Evolutionary conservation across 2,329 filamentous ascomycete genomes (phyloP), one percentile per base, ranked within the genome.

Genomic region (Fusarium clavum): DNA sequence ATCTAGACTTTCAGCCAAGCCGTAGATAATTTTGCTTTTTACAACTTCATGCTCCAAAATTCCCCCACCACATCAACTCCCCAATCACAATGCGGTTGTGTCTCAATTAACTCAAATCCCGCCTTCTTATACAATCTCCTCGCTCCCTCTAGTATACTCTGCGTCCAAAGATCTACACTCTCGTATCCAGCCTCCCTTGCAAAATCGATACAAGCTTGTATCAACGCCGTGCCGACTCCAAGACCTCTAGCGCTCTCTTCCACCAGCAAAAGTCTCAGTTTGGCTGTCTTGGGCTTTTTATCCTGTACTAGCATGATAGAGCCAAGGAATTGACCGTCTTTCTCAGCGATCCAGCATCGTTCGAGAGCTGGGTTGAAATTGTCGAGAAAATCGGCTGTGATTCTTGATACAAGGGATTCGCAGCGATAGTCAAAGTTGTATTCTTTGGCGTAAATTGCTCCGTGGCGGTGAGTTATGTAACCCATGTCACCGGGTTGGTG

Each of bases 341-440:
- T 64, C 6, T 64, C 61, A 3, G 58, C 58, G 1, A 64, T 32
- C 61, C 58, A 64, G 16, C 61, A 64, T 5, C 34, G 48, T 14
- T 64, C 61, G 0, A 43, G 3, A 6, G 11, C 14, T 14, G 58
- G 48, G 0, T 57, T 43, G 2, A 38, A 40, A 4, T 64, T 64
- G 25, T 64, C 49, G 6, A 64, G 29, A 6, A 64, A 64, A 0
- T 64, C 43, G 13, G 49, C 49, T 0, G 58, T 63, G 1, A 64
- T 63, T 18, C 61, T 57, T 9, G 34, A 25, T 2, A 63, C 16
- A 0, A 64, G 18, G 2, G 61, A 44, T 3, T 64, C 59, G 13
- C 63, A 64, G 0, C 29, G 27, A n/a, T 12, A 4, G 14, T 64
- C 6, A 8, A 63, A 64, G 14, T 53, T 27, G 9, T 48, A 63